phyloP scores from a whole-genome alignment of 352 stramenopile genomes.

The Pythium plurisporium region DNA sequence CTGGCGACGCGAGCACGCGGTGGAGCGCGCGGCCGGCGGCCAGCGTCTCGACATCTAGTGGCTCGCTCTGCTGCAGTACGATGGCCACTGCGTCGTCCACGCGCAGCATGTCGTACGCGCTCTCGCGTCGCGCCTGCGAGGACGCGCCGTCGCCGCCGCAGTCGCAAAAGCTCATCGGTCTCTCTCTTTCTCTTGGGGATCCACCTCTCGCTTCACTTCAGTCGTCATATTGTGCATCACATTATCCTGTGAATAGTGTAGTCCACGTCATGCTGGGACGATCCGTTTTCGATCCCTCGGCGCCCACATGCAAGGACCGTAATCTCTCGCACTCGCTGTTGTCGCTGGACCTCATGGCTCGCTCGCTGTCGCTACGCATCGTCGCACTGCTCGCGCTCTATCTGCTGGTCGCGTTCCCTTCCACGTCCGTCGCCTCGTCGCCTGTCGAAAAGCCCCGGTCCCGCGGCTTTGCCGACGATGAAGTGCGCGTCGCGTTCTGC shows the following conservation, averaged over 20 bases:
- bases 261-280: not conserved
- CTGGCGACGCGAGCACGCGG: constrained; percentile 51
- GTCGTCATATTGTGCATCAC: no score
- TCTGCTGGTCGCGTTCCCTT: constrained; percentile 16
- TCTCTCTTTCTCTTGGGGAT: not conserved
- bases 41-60: constrained; percentile 34
- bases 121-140: constrained; percentile 45
- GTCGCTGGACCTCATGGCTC: no score
- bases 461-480: constrained; percentile 51
- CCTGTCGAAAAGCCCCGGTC: not conserved
- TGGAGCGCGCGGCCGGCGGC: constrained; percentile 34
- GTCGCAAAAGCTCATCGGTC: constrained; percentile 37
- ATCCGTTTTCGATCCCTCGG: not conserved
- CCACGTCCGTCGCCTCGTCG: not conserved
- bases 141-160: constrained; percentile 47
- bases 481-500: constrained; percentile 63
- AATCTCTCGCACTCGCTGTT: no score
- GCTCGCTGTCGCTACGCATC: constrained; percentile 24
- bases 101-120: constrained; percentile 69
- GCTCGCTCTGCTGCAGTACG: constrained; percentile 41
- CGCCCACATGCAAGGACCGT: no score
- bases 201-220: not conserved
- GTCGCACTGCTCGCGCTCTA: constrained; percentile 28
- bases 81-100: constrained; percentile 50
- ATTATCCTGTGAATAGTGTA: constrained; percentile 12